Percentiles rank a stretch among this genome's conserved stretches.
Evolutionary conservation across 2,329 filamentous ascomycete species (phyloP).

Genomic region (Apiospora pterosperma): DNA sequence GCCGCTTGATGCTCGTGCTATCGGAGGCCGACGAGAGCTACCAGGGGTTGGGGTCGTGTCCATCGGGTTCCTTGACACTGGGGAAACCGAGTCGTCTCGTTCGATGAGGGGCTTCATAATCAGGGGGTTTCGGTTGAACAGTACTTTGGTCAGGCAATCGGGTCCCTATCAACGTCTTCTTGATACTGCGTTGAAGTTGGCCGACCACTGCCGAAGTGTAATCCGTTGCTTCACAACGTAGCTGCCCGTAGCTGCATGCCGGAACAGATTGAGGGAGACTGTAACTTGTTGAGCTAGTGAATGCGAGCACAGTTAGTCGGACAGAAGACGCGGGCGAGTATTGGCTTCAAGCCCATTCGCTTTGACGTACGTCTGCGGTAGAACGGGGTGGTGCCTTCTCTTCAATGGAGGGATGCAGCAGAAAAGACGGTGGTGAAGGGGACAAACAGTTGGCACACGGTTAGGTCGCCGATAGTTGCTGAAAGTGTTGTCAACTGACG

Average conservation of each 20-base stretch:
- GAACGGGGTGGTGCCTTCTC: background rate
- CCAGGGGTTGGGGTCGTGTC: slow-evolving; percentile 20
- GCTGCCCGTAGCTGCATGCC: background rate
- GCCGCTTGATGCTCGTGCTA: slow-evolving; percentile 20
- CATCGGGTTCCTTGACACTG: slow-evolving; percentile 28
- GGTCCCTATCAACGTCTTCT: background rate
- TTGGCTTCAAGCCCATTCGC: background rate
- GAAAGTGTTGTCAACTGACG: background rate
- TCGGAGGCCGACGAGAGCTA: slow-evolving; percentile 17
- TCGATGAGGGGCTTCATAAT: background rate
- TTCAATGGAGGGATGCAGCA: background rate
- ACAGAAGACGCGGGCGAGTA: background rate
- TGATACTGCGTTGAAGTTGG: background rate
- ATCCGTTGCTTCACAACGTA: background rate
- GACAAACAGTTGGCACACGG: background rate
- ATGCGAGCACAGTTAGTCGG: background rate
- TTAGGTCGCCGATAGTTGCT: background rate
- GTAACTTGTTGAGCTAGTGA: background rate
- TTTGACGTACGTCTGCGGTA: background rate
- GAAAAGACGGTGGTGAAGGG: background rate
- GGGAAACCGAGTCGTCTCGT: slow-evolving; percentile 30
- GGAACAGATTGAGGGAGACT: background rate
- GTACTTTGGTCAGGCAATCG: background rate
- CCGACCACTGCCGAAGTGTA: background rate
- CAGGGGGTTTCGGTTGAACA: background rate